phyloP scores from a whole-genome alignment of 208 protist genomes.

The Leishmania aethiopica region DNA sequence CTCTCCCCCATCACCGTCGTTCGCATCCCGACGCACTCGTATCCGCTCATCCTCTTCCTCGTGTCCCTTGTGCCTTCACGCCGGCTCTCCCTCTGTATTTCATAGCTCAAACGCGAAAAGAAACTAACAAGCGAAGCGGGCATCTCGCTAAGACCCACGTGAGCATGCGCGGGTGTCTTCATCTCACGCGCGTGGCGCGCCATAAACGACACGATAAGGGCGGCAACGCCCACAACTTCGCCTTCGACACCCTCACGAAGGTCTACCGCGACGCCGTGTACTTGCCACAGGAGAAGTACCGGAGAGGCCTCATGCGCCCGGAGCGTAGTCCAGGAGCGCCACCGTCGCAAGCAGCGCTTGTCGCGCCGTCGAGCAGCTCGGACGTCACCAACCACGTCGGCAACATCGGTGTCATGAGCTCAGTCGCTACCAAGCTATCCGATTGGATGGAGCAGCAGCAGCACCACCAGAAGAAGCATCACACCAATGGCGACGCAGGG shows the following conservation, averaged over 20 bases:
- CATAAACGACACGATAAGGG: conserved; percentile 59
- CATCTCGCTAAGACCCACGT: not conserved
- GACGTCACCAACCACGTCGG: conserved; percentile 63
- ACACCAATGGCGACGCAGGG: too few species aligned
- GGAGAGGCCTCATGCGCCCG: conserved; percentile 45
- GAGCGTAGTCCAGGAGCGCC: conserved; percentile 11
- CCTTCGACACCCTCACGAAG: conserved; percentile 73
- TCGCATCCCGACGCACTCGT: not conserved
- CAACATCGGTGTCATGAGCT: conserved; percentile 61
- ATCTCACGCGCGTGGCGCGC: conserved; percentile 6
- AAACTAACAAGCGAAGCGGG: not conserved
- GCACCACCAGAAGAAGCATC: not conserved
- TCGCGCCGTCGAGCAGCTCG: not conserved
- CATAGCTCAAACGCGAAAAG: not conserved
- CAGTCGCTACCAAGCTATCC: conserved; percentile 17
- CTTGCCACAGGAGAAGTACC: conserved; percentile 29
- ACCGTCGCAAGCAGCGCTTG: not conserved
- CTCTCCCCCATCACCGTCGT: not conserved
- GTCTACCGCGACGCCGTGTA: conserved; percentile 78
- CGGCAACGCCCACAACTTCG: conserved; percentile 59
- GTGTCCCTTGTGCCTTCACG: not conserved
- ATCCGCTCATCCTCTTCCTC: not conserved
- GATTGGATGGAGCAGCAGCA: conserved; percentile 24
- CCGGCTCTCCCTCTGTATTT: not conserved
- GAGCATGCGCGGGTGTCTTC: conserved; percentile 24